Percentiles rank a stretch among this genome's conserved stretches.
Conservation (phyloP, 805 yeast genomes). For the Candida maris region DNA sequence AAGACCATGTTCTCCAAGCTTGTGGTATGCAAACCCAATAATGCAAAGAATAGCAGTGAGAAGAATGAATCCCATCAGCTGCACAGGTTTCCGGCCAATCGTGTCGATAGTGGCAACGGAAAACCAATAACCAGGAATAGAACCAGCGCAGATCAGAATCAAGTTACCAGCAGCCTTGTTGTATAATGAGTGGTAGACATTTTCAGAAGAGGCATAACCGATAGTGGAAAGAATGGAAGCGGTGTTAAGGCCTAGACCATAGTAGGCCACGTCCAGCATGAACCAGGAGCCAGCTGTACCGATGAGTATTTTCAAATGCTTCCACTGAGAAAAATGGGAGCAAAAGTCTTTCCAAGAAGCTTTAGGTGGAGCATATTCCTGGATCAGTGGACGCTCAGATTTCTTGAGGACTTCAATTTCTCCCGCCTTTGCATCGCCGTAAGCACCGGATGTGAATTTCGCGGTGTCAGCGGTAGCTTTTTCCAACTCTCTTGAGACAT, state of each 20-base stretch:
- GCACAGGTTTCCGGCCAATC: constrained; percentile 82
- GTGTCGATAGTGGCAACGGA: constrained; percentile 76
- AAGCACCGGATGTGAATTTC: constrained; percentile 46
- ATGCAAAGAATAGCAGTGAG: constrained; percentile 71
- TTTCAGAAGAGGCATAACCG: constrained; percentile 72
- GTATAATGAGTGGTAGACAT: constrained; percentile 67
- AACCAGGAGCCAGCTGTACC: constrained; percentile 95
- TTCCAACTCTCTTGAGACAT: constrained; percentile 58
- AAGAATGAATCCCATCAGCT: constrained; percentile 68
- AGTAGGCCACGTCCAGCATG: constrained; percentile 83
- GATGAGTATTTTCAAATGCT: constrained; percentile 71
- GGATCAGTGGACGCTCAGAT: constrained; percentile 41
- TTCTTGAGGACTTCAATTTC: constrained; percentile 44
- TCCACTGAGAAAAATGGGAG: constrained; percentile 80
- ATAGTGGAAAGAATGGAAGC: constrained; percentile 76
- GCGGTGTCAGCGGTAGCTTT: constrained; percentile 55
- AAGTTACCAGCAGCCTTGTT: constrained; percentile 88
- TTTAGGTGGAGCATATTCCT: constrained; percentile 60
- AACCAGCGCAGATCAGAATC: constrained; percentile 91
- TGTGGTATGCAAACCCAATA: constrained; percentile 82
- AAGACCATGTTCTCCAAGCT: constrained; percentile 59
- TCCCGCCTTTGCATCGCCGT: constrained; percentile 46
- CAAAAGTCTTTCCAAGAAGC: constrained; percentile 76
- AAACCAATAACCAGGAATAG: constrained; percentile 91
- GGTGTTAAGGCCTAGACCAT: constrained; percentile 83